Conservation (phyloP, 495 filamentous ascomycete genomes). For the Penicillium paxilli region DNA sequence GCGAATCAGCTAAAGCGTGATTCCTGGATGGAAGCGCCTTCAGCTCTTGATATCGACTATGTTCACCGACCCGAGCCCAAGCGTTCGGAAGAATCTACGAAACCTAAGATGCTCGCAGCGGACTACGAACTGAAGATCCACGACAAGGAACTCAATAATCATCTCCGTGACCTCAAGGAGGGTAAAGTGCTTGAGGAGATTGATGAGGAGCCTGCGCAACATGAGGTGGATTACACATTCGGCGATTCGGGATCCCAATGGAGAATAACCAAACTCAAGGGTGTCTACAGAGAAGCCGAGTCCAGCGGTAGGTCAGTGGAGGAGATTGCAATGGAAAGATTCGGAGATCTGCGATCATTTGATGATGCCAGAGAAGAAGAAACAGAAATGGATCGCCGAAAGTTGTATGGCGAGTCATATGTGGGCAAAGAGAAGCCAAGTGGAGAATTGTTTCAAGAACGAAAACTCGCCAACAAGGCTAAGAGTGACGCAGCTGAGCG, state of each 20-base stretch:
- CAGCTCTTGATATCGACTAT: slow-evolving; percentile 80
- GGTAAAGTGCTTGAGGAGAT: slow-evolving; percentile 54
- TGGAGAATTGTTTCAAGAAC: slow-evolving; percentile 81
- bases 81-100: slow-evolving; percentile 35
- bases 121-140: slow-evolving; percentile 79
- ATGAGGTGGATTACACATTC: slow-evolving; percentile 79
- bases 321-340: slow-evolving; percentile 77
- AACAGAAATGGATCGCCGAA: slow-evolving; percentile 82
- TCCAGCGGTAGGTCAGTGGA: slow-evolving; percentile 71
- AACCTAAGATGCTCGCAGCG: slow-evolving; percentile 54
- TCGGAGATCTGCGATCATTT: slow-evolving; percentile 79
- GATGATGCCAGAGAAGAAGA: slow-evolving; percentile 95
- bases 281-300: slow-evolving; percentile 77
- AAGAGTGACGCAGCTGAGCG: slow-evolving; percentile 33
- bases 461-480: slow-evolving; percentile 56
- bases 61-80: slow-evolving; percentile 63
- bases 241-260: slow-evolving; percentile 88
- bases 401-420: slow-evolving; percentile 82
- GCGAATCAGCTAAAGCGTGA: slow-evolving; percentile 60
- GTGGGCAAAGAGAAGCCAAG: slow-evolving; percentile 85
- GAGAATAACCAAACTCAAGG: slow-evolving; percentile 93
- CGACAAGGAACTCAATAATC: slow-evolving; percentile 74
- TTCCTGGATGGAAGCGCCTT: slow-evolving; percentile 92
- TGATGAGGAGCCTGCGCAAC: slow-evolving; percentile 52
- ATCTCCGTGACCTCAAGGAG: slow-evolving; percentile 63